Evolutionary conservation across 73 alveolate species (phyloP).

Genomic region (Effrenium voratum): DNA sequence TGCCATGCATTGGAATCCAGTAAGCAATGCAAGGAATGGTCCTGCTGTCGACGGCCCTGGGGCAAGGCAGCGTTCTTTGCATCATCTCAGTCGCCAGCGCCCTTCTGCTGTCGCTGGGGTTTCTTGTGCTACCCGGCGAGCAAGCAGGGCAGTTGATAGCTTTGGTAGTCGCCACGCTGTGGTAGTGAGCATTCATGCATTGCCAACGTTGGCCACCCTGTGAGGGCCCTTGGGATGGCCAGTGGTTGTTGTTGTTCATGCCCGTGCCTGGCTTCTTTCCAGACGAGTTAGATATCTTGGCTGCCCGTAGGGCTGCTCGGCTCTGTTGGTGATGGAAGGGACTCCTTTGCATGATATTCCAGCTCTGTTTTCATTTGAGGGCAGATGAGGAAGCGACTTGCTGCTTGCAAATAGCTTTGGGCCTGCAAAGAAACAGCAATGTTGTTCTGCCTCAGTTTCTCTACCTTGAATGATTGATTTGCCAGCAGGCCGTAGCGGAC

Average conservation of each 20-base stretch:
- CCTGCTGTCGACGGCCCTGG: slow-evolving; percentile 53
- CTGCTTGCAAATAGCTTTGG: too few species aligned
- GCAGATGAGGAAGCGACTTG: too few species aligned
- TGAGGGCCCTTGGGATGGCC: not conserved
- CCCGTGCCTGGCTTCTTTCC: not conserved
- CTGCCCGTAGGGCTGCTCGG: too few species aligned
- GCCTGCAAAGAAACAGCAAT: too few species aligned
- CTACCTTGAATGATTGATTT: too few species aligned
- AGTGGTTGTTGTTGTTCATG: not conserved
- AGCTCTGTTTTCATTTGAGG: too few species aligned
- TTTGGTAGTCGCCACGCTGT: not conserved
- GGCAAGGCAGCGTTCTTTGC: slow-evolving; percentile 45
- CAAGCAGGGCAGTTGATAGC: not conserved
- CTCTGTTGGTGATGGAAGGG: too few species aligned
- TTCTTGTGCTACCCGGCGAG: not conserved
- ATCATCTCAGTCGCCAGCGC: not conserved
- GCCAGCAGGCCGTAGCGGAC: not conserved
- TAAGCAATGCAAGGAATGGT: slow-evolving; percentile 30
- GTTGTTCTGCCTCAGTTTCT: too few species aligned
- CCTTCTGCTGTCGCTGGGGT: slow-evolving; percentile 34
- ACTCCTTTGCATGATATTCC: too few species aligned
- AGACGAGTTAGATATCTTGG: too few species aligned
- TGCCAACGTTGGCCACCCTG: not conserved
- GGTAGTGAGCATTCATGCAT: not conserved
- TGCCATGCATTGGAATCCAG: not conserved